Evolutionary conservation across 257 asterid species (phyloP).

Genomic region (Nicotiana tabacum): DNA sequence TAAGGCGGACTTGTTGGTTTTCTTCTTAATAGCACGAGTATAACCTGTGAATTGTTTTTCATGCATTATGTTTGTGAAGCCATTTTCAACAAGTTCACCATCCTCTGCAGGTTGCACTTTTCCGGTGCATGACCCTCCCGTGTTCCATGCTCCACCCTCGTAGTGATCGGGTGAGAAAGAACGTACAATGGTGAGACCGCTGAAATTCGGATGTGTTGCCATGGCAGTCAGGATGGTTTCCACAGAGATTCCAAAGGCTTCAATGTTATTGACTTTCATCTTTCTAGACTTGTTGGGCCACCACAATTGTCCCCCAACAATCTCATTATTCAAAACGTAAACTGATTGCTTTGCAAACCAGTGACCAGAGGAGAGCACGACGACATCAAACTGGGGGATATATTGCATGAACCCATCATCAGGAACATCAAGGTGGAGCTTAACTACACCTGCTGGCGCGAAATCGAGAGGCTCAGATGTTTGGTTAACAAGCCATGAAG

Average conservation of each 20-base stretch:
- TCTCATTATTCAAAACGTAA: conserved; percentile 70
- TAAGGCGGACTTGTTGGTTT: conserved; percentile 56
- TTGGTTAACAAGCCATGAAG: conserved; percentile 91
- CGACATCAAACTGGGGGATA: conserved; percentile 53
- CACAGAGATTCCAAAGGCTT: conserved; percentile 80
- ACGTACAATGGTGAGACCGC: conserved; percentile 77
- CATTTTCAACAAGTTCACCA: conserved; percentile 57
- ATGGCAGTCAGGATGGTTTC: conserved; percentile 74
- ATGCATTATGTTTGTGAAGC: conserved; percentile 73
- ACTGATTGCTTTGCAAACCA: conserved; percentile 95
- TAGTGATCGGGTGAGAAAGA: conserved; percentile 92
- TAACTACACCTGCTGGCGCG: conserved; percentile 68
- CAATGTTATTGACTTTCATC: conserved; percentile 54
- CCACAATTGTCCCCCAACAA: conserved; percentile 91
- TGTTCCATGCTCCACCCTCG: conserved; percentile 91
- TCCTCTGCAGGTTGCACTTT: conserved; percentile 55
- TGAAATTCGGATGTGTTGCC: conserved; percentile 70
- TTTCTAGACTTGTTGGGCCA: conserved; percentile 64
- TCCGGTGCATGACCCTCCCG: conserved; percentile 96
- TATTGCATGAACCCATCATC: conserved; percentile 77
- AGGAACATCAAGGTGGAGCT: conserved; percentile 82
- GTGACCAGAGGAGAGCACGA: conserved; percentile 94
- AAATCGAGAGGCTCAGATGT: conserved; percentile 61
- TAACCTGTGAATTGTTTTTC: conserved; percentile 74
- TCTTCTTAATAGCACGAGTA: conserved; percentile 48